Evolutionary conservation across 208 protist genomes (phyloP).

Genomic region (Crithidia brevicula): DNA sequence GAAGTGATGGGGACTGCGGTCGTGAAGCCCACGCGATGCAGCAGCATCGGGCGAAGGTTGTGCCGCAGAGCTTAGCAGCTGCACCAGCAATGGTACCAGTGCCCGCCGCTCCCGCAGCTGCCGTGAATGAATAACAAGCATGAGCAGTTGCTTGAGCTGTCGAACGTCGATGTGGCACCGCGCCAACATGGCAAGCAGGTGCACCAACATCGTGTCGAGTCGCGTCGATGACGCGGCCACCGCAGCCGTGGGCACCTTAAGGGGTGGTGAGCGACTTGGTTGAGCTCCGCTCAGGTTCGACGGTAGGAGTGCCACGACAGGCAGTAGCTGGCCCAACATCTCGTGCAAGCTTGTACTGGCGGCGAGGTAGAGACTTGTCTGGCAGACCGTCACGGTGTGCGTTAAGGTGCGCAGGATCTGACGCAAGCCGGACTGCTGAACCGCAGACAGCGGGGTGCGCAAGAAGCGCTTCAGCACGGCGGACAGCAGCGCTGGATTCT

Average conservation of each 20-base stretch:
- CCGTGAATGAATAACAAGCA: conserved; percentile 53
- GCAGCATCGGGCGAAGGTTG: not conserved
- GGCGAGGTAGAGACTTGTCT: conserved; percentile 53
- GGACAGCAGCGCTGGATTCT: conserved; percentile 53
- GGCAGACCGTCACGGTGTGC: conserved; percentile 30
- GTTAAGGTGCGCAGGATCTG: conserved; percentile 26
- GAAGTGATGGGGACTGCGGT: conserved; percentile 27
- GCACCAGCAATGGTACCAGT: conserved; percentile 52
- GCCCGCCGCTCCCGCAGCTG: conserved; percentile 35
- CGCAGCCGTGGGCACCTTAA: not conserved
- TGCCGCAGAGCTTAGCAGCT: conserved; percentile 60
- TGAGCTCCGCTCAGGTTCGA: too few relatives aligned
- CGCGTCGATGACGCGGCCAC: conserved; percentile 12
- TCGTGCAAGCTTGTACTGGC: conserved; percentile 66
- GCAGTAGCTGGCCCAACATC: conserved; percentile 54
- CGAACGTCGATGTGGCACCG: conserved; percentile 73
- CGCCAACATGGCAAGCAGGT: conserved; percentile 49
- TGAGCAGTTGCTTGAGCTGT: conserved; percentile 78
- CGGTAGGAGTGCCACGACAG: conserved; percentile 22
- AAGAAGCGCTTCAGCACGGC: conserved; percentile 40
- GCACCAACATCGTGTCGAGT: conserved; percentile 41
- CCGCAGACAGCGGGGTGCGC: not conserved
- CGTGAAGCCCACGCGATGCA: not conserved
- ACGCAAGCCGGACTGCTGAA: conserved; percentile 22
- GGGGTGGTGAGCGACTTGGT: too few relatives aligned